These are phyloP conservation scores for Neofusicoccum cordaticola DNA, from an alignment of 2,329 filamentous ascomycete species.

Conservation along the genomic window DNA sequence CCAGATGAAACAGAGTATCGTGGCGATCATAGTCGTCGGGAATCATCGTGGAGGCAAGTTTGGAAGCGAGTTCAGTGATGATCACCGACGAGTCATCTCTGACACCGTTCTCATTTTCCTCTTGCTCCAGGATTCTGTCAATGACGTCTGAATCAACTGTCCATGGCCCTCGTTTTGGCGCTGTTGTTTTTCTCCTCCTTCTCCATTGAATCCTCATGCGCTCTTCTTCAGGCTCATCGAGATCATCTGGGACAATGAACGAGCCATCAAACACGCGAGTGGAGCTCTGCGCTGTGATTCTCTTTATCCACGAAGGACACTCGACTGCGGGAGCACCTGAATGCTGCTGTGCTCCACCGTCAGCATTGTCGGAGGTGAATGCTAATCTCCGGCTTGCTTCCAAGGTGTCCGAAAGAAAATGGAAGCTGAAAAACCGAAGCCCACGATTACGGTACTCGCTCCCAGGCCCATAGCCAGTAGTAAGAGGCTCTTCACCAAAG, in stretches of 20 bases:
- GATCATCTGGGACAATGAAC: constrained; percentile 30
- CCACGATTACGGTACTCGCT: constrained; percentile 21
- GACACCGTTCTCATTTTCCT: not conserved
- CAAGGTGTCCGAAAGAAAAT: constrained; percentile 24
- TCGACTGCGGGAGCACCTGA: constrained; percentile 15
- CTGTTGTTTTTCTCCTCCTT: not conserved
- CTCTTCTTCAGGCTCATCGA: constrained; percentile 6
- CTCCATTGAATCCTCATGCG: not conserved
- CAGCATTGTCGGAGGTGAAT: constrained; percentile 19
- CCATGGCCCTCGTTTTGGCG: not conserved
- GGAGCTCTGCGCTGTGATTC: constrained; percentile 5
- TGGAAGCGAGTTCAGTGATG: not conserved
- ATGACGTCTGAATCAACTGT: not conserved
- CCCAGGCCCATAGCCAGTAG: constrained; percentile 15
- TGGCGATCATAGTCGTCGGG: not conserved
- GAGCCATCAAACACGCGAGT: constrained; percentile 24
- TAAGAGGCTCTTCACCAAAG: constrained; percentile 18
- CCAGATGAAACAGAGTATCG: constrained; percentile 20
- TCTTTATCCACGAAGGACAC: constrained; percentile 23
- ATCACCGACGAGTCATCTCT: not conserved
- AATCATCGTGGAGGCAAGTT: not conserved
- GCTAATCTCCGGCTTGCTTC: constrained; percentile 25
- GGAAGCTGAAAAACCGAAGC: constrained; percentile 29
- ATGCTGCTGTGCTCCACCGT: not conserved
- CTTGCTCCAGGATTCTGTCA: not conserved